These are phyloP conservation scores for Neopestalotiopsis sp. DNA, from an alignment of 2,329 filamentous ascomycete genomes.

Conservation along the genomic window DNA sequence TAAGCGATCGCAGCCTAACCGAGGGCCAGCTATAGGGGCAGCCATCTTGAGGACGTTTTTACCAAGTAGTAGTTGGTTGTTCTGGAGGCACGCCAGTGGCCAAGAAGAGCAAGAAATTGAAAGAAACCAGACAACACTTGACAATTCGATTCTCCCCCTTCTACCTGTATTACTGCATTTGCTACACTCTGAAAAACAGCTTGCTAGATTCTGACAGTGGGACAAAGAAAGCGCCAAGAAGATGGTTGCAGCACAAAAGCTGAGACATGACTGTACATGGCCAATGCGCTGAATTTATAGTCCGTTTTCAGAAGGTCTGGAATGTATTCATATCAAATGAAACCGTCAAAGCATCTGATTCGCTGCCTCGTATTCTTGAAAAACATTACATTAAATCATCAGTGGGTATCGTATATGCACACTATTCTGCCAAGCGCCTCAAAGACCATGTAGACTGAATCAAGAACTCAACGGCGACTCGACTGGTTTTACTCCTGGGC, in stretches of 20 bases:
- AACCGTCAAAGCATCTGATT: background rate
- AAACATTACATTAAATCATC: conserved; percentile 5
- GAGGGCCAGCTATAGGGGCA: too few relatives aligned
- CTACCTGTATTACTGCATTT: too few relatives aligned
- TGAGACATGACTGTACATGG: background rate
- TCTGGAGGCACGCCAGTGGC: too few relatives aligned
- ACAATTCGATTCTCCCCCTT: too few relatives aligned
- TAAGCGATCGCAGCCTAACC: too few relatives aligned
- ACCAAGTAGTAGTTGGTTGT: too few relatives aligned
- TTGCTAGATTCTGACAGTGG: too few relatives aligned
- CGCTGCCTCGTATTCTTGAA: background rate
- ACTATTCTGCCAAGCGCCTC: background rate
- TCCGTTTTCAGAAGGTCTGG: background rate
- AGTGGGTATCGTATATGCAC: conserved; percentile 14
- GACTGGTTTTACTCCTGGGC: background rate
- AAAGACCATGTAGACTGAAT: background rate
- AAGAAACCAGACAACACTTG: too few relatives aligned
- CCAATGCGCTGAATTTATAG: background rate
- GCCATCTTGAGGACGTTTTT: too few relatives aligned
- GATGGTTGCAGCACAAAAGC: background rate
- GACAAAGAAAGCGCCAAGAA: background rate
- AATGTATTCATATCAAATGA: background rate
- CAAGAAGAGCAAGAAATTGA: too few relatives aligned
- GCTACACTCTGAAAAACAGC: too few relatives aligned
- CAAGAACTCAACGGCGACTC: background rate